These are phyloP conservation scores for Phanerodontia chrysosporium DNA, from an alignment of 768 basidiomycete species.

Conservation along the genomic window DNA sequence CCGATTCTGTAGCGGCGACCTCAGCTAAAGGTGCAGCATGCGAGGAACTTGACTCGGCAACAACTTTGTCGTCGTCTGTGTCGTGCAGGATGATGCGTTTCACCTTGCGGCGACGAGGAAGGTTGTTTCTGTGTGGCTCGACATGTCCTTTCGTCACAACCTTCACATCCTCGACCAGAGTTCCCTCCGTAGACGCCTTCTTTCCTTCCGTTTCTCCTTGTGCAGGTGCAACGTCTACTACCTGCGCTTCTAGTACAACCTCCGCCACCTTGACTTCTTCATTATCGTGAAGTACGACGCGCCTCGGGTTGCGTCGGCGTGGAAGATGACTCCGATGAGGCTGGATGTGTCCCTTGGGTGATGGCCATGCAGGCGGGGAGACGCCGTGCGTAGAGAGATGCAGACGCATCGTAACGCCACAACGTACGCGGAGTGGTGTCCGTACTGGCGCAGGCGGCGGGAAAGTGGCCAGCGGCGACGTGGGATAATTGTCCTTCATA, in stretches of 20 bases:
- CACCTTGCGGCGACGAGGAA: conserved; percentile 16
- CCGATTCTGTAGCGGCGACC: not conserved
- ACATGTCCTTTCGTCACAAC: conserved; percentile 15
- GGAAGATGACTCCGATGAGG: conserved; percentile 24
- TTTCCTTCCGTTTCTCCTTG: not conserved
- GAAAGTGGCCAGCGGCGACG: conserved; percentile 1
- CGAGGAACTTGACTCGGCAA: not conserved
- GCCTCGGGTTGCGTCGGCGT: conserved; percentile 13
- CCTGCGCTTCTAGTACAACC: not conserved
- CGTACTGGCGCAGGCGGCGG: conserved; percentile 1
- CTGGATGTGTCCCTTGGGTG: conserved; percentile 19
- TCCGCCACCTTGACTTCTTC: conserved; percentile 2
- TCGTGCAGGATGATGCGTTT: conserved; percentile 3
- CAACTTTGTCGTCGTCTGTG: not conserved
- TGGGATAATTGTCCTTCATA: not conserved
- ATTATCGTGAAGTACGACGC: not conserved
- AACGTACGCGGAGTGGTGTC: not conserved
- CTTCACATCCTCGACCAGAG: not conserved
- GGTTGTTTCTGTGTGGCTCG: conserved; percentile 23
- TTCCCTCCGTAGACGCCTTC: not conserved
- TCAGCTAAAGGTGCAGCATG: not conserved
- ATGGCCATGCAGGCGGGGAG: conserved; percentile 15
- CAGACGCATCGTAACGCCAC: conserved; percentile 8
- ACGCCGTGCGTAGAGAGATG: conserved; percentile 1
- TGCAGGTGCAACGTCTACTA: not conserved